Conservation (phyloP, 345 rosid genomes). For the Bretschneidera sinensis region DNA sequence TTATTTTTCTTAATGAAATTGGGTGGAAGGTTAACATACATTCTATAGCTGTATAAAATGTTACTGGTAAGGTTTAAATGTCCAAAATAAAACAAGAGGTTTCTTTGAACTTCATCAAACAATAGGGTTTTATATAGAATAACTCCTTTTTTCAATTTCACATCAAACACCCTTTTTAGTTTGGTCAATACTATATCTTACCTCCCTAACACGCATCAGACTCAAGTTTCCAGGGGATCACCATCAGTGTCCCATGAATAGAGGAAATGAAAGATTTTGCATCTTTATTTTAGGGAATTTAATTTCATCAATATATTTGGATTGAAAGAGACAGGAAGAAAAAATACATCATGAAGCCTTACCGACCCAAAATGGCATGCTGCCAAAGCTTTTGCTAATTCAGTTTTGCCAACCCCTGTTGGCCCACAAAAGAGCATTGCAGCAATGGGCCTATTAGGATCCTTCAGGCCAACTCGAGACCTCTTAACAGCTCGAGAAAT, state of each 20-base stretch:
- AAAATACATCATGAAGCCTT: conserved; percentile 25
- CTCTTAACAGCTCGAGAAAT: conserved; percentile 97
- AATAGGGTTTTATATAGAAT: background rate
- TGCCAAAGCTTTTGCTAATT: conserved; percentile 86
- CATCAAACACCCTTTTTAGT: too few species aligned
- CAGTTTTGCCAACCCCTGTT: conserved; percentile 98
- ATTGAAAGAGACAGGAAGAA: background rate
- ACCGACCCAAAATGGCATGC: conserved; percentile 89
- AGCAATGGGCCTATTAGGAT: conserved; percentile 89
- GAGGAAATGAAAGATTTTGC: too few species aligned
- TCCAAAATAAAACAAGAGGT: too few species aligned
- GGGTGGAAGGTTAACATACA: background rate
- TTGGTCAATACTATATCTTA: too few species aligned
- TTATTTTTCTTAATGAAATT: background rate
- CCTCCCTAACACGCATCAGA: too few species aligned
- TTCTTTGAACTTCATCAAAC: too few species aligned
- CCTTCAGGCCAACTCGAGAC: conserved; percentile 83
- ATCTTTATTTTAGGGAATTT: too few species aligned
- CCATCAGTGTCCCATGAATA: too few species aligned
- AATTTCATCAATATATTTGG: background rate
- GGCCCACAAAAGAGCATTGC: conserved; percentile 99
- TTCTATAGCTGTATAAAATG: too few species aligned
- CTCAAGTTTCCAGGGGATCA: too few species aligned
- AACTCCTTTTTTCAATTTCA: background rate
- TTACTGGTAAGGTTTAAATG: too few species aligned